Evolutionary conservation across 805 yeast genomes (phyloP).

Genomic region (Yarrowia osloensis): DNA sequence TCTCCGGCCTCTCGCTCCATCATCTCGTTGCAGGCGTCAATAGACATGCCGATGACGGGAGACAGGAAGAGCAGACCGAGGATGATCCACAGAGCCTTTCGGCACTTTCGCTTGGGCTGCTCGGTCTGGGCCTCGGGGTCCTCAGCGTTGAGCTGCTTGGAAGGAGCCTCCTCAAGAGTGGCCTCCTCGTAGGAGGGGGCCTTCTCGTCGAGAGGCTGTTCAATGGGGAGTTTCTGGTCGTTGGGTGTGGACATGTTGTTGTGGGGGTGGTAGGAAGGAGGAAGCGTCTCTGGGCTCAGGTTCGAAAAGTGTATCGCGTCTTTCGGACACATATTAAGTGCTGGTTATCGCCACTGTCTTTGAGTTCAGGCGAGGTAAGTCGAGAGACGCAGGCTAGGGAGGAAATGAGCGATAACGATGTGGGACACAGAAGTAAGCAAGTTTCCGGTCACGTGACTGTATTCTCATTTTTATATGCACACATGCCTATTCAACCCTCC

Average conservation of each 20-base stretch:
- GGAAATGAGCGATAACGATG: too few relatives aligned
- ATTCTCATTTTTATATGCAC: too few relatives aligned
- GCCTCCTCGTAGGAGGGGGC: slow-evolving; percentile 28
- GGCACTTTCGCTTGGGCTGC: slow-evolving; percentile 14
- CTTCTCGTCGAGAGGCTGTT: slow-evolving; percentile 4
- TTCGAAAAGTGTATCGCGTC: slow-evolving; percentile 21
- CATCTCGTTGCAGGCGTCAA: slow-evolving; percentile 25
- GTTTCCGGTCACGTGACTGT: too few relatives aligned
- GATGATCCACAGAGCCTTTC: slow-evolving; percentile 20
- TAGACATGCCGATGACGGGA: not conserved
- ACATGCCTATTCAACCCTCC: too few relatives aligned
- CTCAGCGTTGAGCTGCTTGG: not conserved
- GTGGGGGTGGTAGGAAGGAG: too few relatives aligned
- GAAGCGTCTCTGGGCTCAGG: too few relatives aligned
- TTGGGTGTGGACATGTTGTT: not conserved
- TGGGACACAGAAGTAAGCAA: too few relatives aligned
- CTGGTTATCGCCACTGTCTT: slow-evolving; percentile 6
- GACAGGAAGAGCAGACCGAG: slow-evolving; percentile 17
- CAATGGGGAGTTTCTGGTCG: slow-evolving; percentile 9
- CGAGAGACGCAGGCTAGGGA: too few relatives aligned
- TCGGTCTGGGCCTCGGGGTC: slow-evolving; percentile 12
- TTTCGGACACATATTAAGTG: slow-evolving; percentile 13
- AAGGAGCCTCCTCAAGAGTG: slow-evolving; percentile 18
- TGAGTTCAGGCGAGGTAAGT: too few relatives aligned
- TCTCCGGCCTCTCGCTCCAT: not conserved